Evolutionary conservation across 2,329 filamentous ascomycete genomes (phyloP).

Genomic region (Phialophora chinensis): DNA sequence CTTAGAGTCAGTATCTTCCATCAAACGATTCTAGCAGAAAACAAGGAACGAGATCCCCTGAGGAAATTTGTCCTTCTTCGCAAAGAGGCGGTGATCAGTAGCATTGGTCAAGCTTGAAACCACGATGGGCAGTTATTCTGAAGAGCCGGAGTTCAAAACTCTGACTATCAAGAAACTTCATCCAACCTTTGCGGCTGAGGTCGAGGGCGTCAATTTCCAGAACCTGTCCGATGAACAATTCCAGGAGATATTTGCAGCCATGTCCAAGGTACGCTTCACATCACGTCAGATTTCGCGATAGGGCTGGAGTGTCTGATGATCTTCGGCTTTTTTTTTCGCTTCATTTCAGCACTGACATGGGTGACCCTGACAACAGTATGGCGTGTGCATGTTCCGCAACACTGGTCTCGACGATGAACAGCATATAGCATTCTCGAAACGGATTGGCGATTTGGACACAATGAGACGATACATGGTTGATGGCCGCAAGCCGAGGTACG

Average conservation of each 20-base stretch:
- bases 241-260: constrained; percentile 45
- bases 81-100: not conserved
- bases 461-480: constrained; percentile 56
- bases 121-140: constrained; percentile 30
- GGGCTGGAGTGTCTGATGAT: not conserved
- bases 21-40: not conserved
- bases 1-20: not conserved
- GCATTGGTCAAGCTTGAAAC: not conserved
- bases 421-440: constrained; percentile 59
- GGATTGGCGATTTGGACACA: constrained; percentile 63
- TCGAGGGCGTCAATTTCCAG: constrained; percentile 47
- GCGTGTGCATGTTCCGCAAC: constrained; percentile 59
- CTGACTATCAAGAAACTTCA: constrained; percentile 46
- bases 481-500: constrained; percentile 56
- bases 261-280: constrained; percentile 44
- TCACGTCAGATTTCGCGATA: not conserved
- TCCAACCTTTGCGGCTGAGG: constrained; percentile 48
- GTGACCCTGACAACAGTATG: constrained; percentile 51
- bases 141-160: constrained; percentile 39
- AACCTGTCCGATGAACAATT: constrained; percentile 45
- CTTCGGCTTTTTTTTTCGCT: not conserved
- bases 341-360: constrained; percentile 6
- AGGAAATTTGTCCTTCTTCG: not conserved
- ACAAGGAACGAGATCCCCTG: not conserved
- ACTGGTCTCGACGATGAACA: constrained; percentile 58